phyloP scores from a whole-genome alignment of 495 filamentous ascomycete species.

The Neurospora africana region DNA sequence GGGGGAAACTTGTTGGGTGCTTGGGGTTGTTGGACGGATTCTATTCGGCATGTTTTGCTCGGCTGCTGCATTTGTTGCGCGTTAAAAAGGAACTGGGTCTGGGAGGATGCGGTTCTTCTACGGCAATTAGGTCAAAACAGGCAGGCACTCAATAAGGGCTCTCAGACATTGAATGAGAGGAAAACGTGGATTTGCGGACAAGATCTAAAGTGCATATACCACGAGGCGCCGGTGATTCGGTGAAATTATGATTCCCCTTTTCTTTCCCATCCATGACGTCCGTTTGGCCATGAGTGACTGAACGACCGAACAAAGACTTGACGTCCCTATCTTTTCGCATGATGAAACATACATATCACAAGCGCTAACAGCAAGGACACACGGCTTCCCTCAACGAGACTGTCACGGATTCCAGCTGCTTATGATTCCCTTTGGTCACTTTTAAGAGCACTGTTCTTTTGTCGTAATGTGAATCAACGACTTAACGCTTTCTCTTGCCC shows the following conservation, averaged over 20 bases:
- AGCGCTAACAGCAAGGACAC: not conserved
- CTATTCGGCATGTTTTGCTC: constrained; percentile 36
- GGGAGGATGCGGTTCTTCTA: not conserved
- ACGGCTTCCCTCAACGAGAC: not conserved
- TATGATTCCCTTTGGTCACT: not conserved
- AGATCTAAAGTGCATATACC: not conserved
- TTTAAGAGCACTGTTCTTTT: not conserved
- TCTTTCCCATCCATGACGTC: not conserved
- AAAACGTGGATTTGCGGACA: not conserved
- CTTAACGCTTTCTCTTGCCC: not conserved
- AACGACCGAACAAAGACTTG: not conserved
- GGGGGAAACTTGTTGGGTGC: constrained; percentile 19
- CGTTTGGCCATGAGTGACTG: not conserved
- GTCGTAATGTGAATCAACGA: not conserved
- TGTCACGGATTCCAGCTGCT: not conserved
- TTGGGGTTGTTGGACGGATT: constrained; percentile 27
- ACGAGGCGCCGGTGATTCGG: not conserved
- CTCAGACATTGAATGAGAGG: not conserved
- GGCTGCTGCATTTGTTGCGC: constrained; percentile 19
- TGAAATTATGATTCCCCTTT: not conserved
- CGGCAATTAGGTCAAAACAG: not conserved
- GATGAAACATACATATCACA: not conserved
- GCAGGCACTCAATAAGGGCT: not conserved
- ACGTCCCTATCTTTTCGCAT: not conserved
- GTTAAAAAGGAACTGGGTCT: not conserved